Percentiles rank a stretch among this genome's conserved stretches.
These are phyloP conservation scores for Penicillium frequentans DNA, from an alignment of 2,329 filamentous ascomycete genomes.

Conservation along the genomic window DNA sequence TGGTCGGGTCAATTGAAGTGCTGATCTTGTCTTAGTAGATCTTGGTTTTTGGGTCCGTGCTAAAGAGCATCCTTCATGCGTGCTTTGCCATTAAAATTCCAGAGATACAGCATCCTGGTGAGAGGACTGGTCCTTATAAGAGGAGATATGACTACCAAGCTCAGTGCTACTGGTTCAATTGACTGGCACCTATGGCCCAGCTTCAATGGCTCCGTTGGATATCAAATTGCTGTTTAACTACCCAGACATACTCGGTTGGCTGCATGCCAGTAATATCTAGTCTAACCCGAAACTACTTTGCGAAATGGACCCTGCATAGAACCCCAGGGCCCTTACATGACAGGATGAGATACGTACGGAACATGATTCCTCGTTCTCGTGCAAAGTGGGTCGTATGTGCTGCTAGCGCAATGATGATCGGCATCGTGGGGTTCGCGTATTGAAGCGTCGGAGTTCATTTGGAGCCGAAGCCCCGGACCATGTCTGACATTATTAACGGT, in stretches of 20 bases:
- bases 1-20: neutral
- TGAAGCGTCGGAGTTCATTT: neutral
- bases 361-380: neutral
- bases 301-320: neutral
- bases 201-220: neutral
- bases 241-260: neutral
- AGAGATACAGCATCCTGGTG: neutral
- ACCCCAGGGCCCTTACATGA: neutral
- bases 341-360: neutral
- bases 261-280: neutral
- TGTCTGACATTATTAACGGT: neutral
- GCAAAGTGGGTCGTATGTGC: neutral
- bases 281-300: neutral
- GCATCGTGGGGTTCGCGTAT: neutral
- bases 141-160: neutral
- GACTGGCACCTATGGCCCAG: neutral
- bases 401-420: constrained; percentile 1
- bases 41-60: neutral
- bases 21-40: neutral
- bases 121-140: neutral
- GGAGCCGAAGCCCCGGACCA: neutral
- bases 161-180: neutral
- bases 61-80: neutral
- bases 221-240: too few species aligned
- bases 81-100: neutral